Evolutionary conservation across 208 protist genomes (phyloP).

Genomic region (Herpetomonas tarakana): DNA sequence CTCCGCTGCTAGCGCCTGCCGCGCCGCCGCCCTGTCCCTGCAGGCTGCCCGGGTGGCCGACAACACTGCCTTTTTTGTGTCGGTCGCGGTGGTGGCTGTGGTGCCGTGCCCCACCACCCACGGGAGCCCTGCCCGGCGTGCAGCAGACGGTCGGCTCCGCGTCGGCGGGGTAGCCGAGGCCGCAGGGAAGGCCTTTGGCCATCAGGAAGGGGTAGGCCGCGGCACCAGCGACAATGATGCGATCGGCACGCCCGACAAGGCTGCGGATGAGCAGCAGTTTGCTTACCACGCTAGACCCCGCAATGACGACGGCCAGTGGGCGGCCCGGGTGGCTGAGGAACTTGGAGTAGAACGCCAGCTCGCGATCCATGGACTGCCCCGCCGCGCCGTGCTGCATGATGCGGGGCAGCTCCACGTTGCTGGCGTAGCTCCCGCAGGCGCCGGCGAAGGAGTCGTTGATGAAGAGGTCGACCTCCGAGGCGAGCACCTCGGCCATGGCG

Average conservation of each 20-base stretch:
- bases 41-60: not conserved
- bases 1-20: not conserved
- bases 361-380: slow-evolving; percentile 68
- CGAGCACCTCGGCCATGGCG: slow-evolving; percentile 60
- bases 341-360: slow-evolving; percentile 76
- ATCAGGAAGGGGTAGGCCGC: slow-evolving; percentile 69
- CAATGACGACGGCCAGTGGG: slow-evolving; percentile 60
- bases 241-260: slow-evolving; percentile 65
- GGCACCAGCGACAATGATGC: slow-evolving; percentile 59
- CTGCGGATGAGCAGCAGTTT: slow-evolving; percentile 66
- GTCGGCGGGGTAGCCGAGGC: slow-evolving; percentile 27
- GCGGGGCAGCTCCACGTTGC: slow-evolving; percentile 63
- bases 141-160: slow-evolving; percentile 18
- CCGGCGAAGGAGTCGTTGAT: slow-evolving; percentile 85
- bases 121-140: not conserved
- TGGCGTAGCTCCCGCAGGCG: slow-evolving; percentile 39
- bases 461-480: slow-evolving; percentile 58
- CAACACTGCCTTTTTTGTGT: no score
- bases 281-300: slow-evolving; percentile 40
- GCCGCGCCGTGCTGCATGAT: slow-evolving; percentile 69
- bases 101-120: not conserved
- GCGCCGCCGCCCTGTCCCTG: not conserved
- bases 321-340: slow-evolving; percentile 56
- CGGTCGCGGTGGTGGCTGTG: not conserved
- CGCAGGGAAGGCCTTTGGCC: slow-evolving; percentile 41